Evolutionary conservation across 306 rosid genomes (phyloP).

Genomic region (Abrus precatorius): DNA sequence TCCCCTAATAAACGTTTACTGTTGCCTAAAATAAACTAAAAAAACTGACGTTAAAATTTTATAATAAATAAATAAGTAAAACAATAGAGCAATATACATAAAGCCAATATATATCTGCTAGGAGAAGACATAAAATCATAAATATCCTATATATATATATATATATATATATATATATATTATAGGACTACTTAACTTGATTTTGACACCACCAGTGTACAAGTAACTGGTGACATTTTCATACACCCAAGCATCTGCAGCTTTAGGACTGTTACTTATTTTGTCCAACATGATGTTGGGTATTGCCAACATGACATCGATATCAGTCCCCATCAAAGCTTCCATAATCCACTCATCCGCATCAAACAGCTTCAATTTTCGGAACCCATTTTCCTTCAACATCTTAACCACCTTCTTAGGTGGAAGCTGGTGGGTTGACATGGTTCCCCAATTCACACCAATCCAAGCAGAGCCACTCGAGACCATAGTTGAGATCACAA

Average conservation of each 20-base stretch:
- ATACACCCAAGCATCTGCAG: conserved; percentile 77
- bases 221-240: conserved; percentile 72
- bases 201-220: conserved; percentile 74
- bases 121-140: no score
- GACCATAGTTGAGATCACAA: conserved; percentile 41
- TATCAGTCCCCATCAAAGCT: conserved; percentile 66
- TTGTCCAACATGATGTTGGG: conserved; percentile 75
- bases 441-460: conserved; percentile 95
- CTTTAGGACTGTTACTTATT: conserved; percentile 61
- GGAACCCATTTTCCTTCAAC: conserved; percentile 74
- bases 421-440: conserved; percentile 70
- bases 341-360: conserved; percentile 76
- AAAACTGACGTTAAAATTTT: no score
- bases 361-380: conserved; percentile 74
- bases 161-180: no score
- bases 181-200: conserved; percentile 66
- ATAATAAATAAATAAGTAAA: neutral
- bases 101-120: no score
- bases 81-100: neutral
- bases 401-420: conserved; percentile 71
- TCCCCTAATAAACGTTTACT: no score
- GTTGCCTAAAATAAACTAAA: no score
- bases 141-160: no score
- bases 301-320: conserved; percentile 84
- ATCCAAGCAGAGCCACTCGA: conserved; percentile 53